phyloP scores from a whole-genome alignment of 163 green algal genomes.

The Smithsoniella earleae region DNA sequence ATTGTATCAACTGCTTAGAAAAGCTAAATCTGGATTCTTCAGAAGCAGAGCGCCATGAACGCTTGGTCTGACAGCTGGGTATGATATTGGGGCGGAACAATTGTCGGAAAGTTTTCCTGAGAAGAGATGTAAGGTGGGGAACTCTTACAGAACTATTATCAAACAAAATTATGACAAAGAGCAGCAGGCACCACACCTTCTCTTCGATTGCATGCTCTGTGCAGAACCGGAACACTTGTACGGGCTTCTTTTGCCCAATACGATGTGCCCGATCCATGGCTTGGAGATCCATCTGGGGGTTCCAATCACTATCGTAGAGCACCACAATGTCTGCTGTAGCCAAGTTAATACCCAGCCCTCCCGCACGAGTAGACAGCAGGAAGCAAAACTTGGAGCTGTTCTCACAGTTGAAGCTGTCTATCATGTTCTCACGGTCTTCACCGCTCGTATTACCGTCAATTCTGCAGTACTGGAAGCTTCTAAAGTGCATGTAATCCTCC shows the following conservation, averaged over 20 bases:
- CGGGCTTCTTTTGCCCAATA: slow-evolving; percentile 99
- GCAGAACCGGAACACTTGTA: slow-evolving; percentile 96
- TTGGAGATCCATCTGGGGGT: slow-evolving; percentile 81
- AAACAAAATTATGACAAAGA: no score
- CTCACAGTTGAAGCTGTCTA: slow-evolving; percentile 72
- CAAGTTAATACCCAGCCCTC: slow-evolving; percentile 96
- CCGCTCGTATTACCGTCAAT: slow-evolving; percentile 96
- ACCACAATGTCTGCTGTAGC: slow-evolving; percentile 92
- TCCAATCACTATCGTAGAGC: slow-evolving; percentile 95
- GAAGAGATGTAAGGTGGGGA: no score
- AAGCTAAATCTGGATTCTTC: no score
- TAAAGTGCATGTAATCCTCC: slow-evolving; percentile 96
- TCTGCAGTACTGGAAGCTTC: slow-evolving; percentile 75
- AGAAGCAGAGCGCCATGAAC: no score
- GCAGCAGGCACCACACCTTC: no score
- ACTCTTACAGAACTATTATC: no score
- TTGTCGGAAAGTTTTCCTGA: no score
- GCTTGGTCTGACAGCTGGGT: no score
- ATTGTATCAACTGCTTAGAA: no score
- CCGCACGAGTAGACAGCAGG: slow-evolving; percentile 85
- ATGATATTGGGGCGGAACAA: no score
- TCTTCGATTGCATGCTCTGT: slow-evolving; percentile 96
- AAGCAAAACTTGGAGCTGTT: slow-evolving; percentile 89
- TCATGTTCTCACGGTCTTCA: slow-evolving; percentile 83
- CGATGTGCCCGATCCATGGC: slow-evolving; percentile 96